These are phyloP conservation scores for Lophiostoma macrostomum DNA, from an alignment of 495 filamentous ascomycete species.

Conservation along the genomic window DNA sequence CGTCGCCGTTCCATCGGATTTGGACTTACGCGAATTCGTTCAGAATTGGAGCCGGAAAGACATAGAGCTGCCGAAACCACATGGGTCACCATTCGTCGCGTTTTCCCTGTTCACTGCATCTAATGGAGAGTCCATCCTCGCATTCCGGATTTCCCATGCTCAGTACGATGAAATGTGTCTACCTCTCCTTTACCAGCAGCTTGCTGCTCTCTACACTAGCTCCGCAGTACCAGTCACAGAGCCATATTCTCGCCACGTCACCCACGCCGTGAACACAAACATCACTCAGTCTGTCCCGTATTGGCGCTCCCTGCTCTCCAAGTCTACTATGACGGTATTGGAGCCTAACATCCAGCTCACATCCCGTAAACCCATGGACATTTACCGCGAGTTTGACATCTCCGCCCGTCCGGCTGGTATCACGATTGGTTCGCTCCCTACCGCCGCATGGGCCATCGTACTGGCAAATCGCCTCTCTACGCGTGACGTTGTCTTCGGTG, in stretches of 20 bases:
- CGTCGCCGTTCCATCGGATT: slow-evolving; percentile 48
- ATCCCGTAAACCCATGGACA: slow-evolving; percentile 38
- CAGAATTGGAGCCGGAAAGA: slow-evolving; percentile 49
- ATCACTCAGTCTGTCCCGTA: slow-evolving; percentile 52
- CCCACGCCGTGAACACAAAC: slow-evolving; percentile 46
- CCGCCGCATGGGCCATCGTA: slow-evolving; percentile 60
- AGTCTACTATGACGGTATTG: slow-evolving; percentile 52
- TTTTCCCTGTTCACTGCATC: slow-evolving; percentile 57
- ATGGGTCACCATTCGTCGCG: slow-evolving; percentile 63
- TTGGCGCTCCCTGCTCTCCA: slow-evolving; percentile 55
- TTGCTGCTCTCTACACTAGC: slow-evolving; percentile 54
- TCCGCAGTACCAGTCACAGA: slow-evolving; percentile 44
- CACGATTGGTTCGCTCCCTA: slow-evolving; percentile 57
- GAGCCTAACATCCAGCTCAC: slow-evolving; percentile 22
- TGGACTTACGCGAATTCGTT: slow-evolving; percentile 52
- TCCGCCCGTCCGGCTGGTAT: slow-evolving; percentile 46
- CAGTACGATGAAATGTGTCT: slow-evolving; percentile 74
- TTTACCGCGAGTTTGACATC: slow-evolving; percentile 46
- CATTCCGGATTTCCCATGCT: slow-evolving; percentile 67
- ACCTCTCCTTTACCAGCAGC: slow-evolving; percentile 56
- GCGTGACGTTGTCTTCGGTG: slow-evolving; percentile 59
- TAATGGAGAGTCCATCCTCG: slow-evolving; percentile 53
- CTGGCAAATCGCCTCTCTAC: slow-evolving; percentile 51
- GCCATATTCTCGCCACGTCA: slow-evolving; percentile 60
- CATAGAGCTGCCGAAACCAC: slow-evolving; percentile 50